These are phyloP conservation scores for Alternaria infectoria DNA, from an alignment of 2,329 filamentous ascomycete species.

Conservation along the genomic window DNA sequence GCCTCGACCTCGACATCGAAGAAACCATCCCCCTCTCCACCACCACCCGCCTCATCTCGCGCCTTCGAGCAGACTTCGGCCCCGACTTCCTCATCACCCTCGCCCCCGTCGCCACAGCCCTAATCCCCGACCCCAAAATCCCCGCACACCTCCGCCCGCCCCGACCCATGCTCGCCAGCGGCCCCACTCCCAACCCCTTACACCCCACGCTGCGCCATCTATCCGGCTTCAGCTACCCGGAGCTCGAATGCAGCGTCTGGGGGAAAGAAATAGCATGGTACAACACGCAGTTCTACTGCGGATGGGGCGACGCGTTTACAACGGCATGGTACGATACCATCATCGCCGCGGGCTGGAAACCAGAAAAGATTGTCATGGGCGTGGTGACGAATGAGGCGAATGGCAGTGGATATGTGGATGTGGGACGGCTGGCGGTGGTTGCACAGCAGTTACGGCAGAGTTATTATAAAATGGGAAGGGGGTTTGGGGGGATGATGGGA, in stretches of 20 bases:
- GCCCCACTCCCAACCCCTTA: conserved; percentile 41
- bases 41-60: conserved; percentile 59
- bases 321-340: conserved; percentile 61
- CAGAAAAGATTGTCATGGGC: conserved; percentile 77
- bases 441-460: conserved; percentile 63
- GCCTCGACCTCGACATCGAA: conserved; percentile 60
- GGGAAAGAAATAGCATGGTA: conserved; percentile 75
- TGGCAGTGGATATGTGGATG: conserved; percentile 67
- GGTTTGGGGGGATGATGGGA: conserved; percentile 87
- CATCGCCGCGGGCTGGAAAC: conserved; percentile 70
- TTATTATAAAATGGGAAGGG: conserved; percentile 55
- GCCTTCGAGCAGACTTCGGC: conserved; percentile 69
- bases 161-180: conserved; percentile 35
- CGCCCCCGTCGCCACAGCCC: conserved; percentile 79
- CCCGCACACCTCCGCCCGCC: conserved; percentile 39
- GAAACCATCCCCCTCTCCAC: conserved; percentile 73
- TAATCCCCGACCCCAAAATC: conserved; percentile 58
- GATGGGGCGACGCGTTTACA: conserved; percentile 73
- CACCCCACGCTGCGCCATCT: conserved; percentile 62
- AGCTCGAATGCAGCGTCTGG: conserved; percentile 63
- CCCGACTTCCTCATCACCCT: conserved; percentile 76
- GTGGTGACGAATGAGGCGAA: conserved; percentile 80
- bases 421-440: conserved; percentile 63
- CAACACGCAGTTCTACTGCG: conserved; percentile 92
- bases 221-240: conserved; percentile 81